phyloP scores from a whole-genome alignment of 2,329 filamentous ascomycete species.

The Xylaria sp. region DNA sequence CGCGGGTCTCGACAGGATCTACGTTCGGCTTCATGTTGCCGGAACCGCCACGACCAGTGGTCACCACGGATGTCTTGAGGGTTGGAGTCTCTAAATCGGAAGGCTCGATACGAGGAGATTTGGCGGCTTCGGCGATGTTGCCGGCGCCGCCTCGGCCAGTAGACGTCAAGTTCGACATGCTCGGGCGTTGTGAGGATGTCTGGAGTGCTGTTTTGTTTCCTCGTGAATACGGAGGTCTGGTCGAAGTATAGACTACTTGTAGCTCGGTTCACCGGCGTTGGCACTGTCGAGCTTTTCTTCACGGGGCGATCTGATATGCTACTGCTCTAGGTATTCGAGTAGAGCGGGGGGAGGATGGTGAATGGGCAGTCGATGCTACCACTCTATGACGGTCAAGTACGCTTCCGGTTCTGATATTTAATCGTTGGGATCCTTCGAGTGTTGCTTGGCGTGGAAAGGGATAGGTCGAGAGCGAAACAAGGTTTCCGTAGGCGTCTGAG shows the following conservation, averaged over 20 bases:
- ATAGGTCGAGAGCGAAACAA: background rate
- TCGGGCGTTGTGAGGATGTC: background rate
- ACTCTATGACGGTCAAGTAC: background rate
- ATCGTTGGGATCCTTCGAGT: no score
- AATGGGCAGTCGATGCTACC: background rate
- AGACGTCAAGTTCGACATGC: conserved; percentile 57
- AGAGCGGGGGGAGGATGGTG: background rate
- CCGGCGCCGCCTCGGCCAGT: conserved; percentile 81
- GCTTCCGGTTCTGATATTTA: background rate
- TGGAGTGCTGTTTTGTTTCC: background rate
- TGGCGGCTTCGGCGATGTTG: conserved; percentile 66
- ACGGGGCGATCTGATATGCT: background rate
- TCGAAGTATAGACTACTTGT: background rate
- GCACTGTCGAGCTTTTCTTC: background rate
- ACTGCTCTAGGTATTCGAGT: background rate
- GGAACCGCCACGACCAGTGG: conserved; percentile 85
- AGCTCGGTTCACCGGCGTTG: background rate
- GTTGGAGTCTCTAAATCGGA: conserved; percentile 80
- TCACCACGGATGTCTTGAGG: conserved; percentile 83
- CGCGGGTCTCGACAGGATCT: conserved; percentile 74
- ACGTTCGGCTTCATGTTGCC: conserved; percentile 84
- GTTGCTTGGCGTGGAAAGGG: background rate
- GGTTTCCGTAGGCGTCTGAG: background rate
- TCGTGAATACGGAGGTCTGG: background rate
- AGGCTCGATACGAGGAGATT: conserved; percentile 54